Evolutionary conservation across 2,329 filamentous ascomycete genomes (phyloP), one percentile per base, ranked within the genome.

Genomic region (Aspergillus awamori): DNA sequence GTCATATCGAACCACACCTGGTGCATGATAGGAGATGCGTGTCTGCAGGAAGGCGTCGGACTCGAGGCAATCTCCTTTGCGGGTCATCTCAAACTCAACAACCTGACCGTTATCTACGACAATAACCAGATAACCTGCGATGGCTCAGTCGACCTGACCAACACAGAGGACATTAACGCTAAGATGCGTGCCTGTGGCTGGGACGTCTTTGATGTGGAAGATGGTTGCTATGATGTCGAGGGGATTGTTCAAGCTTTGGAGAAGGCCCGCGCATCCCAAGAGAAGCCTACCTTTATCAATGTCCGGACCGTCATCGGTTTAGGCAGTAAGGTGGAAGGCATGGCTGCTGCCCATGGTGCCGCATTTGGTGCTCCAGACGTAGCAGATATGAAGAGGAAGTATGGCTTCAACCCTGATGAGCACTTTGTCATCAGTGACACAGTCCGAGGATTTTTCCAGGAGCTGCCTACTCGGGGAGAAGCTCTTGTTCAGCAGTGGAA

Each of bases 91-190:
- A 79, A 77, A 63, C 75, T 87, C 8, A 81, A 83, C 72, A 87
- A 87, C 69, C 73, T 87, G 1, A 81, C 80, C 3, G 72, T 87
- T 26, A 82, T 86, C 51, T 87, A 87, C 64, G 85, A 87, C 65
- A 87, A 87, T 72, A 87, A 87, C 69, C 82, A 85, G 66, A 76
- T 87, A 52, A 86, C 84, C 5, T 87, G 84, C 66, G 85, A 87
- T 60, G 85, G 85, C 1, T 80, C 79, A 2, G 79, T 86, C 2
- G 83, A 86, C 69, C 74, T 81, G 33, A 79, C 79, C 2, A 85
- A 84, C 62, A 83, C 79, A 0, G 84, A 87, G 65, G 83, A 87
- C 49, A 76, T 86, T 65, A 86, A 87, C 59, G 72, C 77, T 6
- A 87, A 86, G 72, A 86, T 87, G 84, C 74, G 78, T 5, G 84